These are phyloP conservation scores for Hemileia vastatrix DNA, from an alignment of 1,284 basidiomycete genomes.

Conservation along the genomic window DNA sequence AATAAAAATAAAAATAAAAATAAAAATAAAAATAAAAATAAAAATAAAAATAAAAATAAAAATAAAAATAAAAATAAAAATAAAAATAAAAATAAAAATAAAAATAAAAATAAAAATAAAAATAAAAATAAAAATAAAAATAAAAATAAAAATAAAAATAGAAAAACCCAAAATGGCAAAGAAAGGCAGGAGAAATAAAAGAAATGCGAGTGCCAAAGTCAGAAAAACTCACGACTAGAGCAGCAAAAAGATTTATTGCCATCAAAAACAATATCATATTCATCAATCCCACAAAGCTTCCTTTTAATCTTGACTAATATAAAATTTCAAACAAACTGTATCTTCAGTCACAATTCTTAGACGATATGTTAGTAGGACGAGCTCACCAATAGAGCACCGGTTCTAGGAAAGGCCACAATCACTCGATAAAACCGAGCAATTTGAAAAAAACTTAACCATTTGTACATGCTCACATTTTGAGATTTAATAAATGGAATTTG, in stretches of 20 bases:
- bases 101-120: background rate
- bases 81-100: background rate
- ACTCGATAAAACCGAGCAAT: slow-evolving; percentile 85
- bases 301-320: slow-evolving; percentile 58
- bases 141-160: background rate
- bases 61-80: background rate
- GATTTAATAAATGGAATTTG: slow-evolving; percentile 65
- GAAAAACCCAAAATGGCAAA: background rate
- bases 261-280: slow-evolving; percentile 93
- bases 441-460: slow-evolving; percentile 87
- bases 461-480: slow-evolving; percentile 58
- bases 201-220: too few species aligned
- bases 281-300: slow-evolving; percentile 77
- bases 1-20: background rate
- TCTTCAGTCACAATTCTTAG: too few species aligned
- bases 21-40: background rate
- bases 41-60: background rate
- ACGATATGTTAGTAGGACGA: background rate
- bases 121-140: background rate
- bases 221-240: slow-evolving; percentile 61
- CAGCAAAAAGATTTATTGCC: slow-evolving; percentile 75
- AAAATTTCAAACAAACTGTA: background rate
- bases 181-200: too few species aligned
- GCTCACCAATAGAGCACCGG: slow-evolving; percentile 63
- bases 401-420: slow-evolving; percentile 75